A percentile compares a stretch with the other conserved stretches of the same genome.
phyloP scores from a whole-genome alignment of 768 basidiomycete species.

The Baorangia bicolor region DNA sequence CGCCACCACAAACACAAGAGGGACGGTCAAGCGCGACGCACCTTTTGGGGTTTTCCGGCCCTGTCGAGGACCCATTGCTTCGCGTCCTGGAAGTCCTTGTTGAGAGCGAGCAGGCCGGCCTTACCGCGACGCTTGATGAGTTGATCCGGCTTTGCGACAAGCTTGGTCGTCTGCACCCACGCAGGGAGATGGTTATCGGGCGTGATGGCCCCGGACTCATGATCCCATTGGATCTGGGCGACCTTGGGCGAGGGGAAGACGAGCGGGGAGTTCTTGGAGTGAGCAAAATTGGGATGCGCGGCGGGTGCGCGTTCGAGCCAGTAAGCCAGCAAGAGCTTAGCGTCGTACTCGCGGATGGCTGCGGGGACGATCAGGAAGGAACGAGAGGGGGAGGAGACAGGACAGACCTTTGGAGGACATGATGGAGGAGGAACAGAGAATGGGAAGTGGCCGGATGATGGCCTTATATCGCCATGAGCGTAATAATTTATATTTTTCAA shows the following conservation, averaged over 20 bases:
- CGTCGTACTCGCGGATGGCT: constrained; percentile 98
- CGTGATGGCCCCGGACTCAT: constrained; percentile 59
- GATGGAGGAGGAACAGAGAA: constrained; percentile 17
- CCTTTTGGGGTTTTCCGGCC: constrained; percentile 92
- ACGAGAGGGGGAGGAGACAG: background rate
- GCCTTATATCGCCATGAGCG: constrained; percentile 18
- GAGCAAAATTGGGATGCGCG: constrained; percentile 60
- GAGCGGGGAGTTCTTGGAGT: constrained; percentile 38
- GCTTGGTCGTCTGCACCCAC: constrained; percentile 83
- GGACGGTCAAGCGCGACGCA: constrained; percentile 3
- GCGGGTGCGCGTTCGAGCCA: constrained; percentile 92
- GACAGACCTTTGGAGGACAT: constrained; percentile 35
- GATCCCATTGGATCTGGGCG: constrained; percentile 87
- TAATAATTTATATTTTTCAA: constrained; percentile 21
- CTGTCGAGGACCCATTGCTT: constrained; percentile 83
- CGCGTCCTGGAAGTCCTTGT: constrained; percentile 89
- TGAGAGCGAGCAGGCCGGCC: constrained; percentile 91
- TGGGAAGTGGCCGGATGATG: background rate
- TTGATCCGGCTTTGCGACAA: constrained; percentile 96
- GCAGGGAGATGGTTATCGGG: constrained; percentile 61
- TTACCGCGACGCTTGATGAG: constrained; percentile 99
- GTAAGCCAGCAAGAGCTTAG: constrained; percentile 95
- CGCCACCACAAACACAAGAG: background rate
- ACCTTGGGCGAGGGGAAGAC: constrained; percentile 73
- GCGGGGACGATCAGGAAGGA: constrained; percentile 4